phyloP scores from a whole-genome alignment of 768 basidiomycete species.

The Leccinum obscurum region DNA sequence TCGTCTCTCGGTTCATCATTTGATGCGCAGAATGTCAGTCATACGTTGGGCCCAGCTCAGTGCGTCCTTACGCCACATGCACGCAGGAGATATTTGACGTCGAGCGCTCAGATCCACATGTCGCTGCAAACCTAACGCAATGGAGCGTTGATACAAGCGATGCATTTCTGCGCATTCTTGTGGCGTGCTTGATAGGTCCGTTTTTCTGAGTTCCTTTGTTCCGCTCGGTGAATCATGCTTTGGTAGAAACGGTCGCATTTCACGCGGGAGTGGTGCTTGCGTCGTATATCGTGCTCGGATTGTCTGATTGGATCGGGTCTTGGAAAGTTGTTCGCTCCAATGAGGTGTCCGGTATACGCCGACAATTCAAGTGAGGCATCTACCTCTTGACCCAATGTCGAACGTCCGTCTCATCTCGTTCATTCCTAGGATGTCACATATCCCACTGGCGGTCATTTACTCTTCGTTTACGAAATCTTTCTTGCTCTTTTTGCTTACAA shows the following conservation, averaged over 20 bases:
- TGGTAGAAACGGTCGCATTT: constrained; percentile 73
- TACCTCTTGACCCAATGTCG: no score
- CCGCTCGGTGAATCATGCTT: background rate
- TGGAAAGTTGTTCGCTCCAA: constrained; percentile 21
- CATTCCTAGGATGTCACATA: constrained; percentile 57
- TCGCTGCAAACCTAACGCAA: constrained; percentile 39
- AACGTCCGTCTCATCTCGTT: background rate
- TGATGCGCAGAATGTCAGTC: constrained; percentile 41
- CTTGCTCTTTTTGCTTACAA: constrained; percentile 75
- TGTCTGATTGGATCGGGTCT: constrained; percentile 38
- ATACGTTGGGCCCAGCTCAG: constrained; percentile 78
- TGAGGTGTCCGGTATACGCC: constrained; percentile 50
- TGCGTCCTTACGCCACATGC: constrained; percentile 29
- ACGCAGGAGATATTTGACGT: background rate
- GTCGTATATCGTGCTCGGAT: constrained; percentile 50
- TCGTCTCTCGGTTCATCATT: constrained; percentile 1
- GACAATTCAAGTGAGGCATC: constrained; percentile 56
- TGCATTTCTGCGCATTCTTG: constrained; percentile 57
- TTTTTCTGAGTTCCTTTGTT: background rate
- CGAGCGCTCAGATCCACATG: constrained; percentile 38
- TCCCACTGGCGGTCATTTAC: constrained; percentile 79
- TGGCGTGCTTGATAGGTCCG: constrained; percentile 65
- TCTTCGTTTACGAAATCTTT: constrained; percentile 85
- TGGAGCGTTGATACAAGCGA: constrained; percentile 54
- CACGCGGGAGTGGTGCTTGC: constrained; percentile 64